Evolutionary conservation across 2,329 filamentous ascomycete genomes (phyloP), one percentile per base, ranked within the genome.

Genomic region (Amphichorda felina): DNA sequence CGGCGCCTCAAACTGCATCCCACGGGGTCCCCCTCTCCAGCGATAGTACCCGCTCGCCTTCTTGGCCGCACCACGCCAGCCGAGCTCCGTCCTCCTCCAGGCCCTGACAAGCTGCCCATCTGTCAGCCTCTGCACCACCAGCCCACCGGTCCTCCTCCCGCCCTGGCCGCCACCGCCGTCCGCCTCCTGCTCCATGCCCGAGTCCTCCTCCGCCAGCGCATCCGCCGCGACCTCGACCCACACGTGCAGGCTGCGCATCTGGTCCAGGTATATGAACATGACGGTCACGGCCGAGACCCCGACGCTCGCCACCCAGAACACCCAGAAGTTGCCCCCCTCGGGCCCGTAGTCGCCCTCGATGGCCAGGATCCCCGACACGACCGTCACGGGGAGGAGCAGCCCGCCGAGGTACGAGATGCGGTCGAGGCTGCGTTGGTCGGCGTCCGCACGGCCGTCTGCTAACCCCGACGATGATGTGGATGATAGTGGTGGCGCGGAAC

Each of bases 341-440:
- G 67, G 65, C 0, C 57, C 58, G 42, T 60, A 70, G 1, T 55
- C 47, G 7, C 61, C 61, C 19, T 60, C 56, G 50, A 70, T 70
- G 11, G 61, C 62, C 11, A 70, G 50, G 8, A 70, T 55, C 10
- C 62, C 56, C 0, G 65, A 61, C 4, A 70, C 59, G 11, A 70
- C 55, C 4, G 61, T 64, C 14, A 70, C 45, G 2, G 67, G 67
- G 1, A 70, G 55, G 5, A 70, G 49, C 1, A 70, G 45, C 0
- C 64, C 67, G 33, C 66, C 67, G 9, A 70, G 54, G 46, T 70
- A 70, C 2, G 62, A 54, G 11, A 70, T 60, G 5, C 67, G 61
- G 46, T 66, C 59, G 7, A 70, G 54, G 15, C 59, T 56, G 13
- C 57, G 54, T 36, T 61, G 45, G 41, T 60, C 60, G 37, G 55